These are phyloP conservation scores for Boletus semigastroideus DNA, from an alignment of 1,284 basidiomycete species.

Conservation along the genomic window DNA sequence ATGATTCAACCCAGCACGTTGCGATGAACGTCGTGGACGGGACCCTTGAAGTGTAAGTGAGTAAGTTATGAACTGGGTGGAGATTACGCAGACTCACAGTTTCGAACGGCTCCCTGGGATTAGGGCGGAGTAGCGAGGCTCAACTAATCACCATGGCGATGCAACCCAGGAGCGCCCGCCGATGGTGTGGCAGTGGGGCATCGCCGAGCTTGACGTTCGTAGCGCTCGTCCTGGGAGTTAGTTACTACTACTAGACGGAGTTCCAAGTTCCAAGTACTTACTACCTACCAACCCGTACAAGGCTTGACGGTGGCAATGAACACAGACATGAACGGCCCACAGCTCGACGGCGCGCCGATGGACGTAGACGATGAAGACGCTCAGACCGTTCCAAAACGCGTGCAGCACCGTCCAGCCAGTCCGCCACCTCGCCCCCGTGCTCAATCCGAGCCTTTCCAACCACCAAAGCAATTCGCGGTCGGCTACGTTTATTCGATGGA, in stretches of 20 bases:
- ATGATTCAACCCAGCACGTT: conserved; percentile 14
- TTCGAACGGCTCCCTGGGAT: conserved; percentile 8
- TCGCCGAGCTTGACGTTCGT: conserved; percentile 1
- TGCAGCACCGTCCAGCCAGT: conserved; percentile 17
- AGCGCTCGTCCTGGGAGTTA: conserved; percentile 12
- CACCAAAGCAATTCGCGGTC: conserved; percentile 35
- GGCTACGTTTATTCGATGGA: conserved; percentile 87
- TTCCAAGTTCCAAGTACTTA: conserved; percentile 19
- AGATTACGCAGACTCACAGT: not conserved
- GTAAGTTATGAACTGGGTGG: not conserved
- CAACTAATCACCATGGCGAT: conserved; percentile 23
- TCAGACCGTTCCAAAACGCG: conserved; percentile 1
- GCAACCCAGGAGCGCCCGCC: not conserved
- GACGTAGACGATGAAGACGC: conserved; percentile 28
- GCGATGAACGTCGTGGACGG: conserved; percentile 5
- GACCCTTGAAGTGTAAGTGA: too few species aligned
- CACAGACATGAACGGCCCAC: conserved; percentile 15
- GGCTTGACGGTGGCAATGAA: not conserved
- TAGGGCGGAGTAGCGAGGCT: not conserved
- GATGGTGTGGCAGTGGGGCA: not conserved
- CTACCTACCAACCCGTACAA: not conserved
- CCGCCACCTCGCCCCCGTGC: conserved; percentile 22
- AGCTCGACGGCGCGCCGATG: conserved; percentile 23
- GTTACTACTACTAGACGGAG: conserved; percentile 14
- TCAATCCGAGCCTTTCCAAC: conserved; percentile 32